Evolutionary conservation across 345 rosid genomes (phyloP), one percentile per base, ranked within the genome.

Genomic region (Abelmoschus esculentus): DNA sequence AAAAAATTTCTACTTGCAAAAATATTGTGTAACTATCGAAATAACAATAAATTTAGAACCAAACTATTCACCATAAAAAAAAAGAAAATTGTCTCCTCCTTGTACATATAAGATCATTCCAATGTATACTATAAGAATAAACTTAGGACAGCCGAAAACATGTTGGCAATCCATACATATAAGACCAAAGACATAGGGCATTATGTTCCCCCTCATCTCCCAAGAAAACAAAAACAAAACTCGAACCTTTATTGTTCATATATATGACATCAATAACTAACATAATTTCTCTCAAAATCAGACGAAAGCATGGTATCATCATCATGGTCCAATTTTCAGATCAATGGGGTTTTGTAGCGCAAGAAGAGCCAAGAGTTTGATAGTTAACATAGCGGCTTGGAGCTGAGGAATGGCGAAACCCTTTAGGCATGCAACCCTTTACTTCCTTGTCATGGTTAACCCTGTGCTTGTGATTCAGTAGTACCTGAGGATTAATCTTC

Each of bases 331-430:
- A 38, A 6, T 6, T 44, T 66, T 10, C 6, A 5, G 60, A 18
- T 53, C 26, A 6, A 7, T 28, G 64, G 1, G 46, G 1, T 55
- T 14, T 46, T 0, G 69, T 66, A 9, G 80, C 76, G 66, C 93
- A 90, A 4, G 76, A 78, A 56, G 77, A 80, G 44, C 91, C 86
- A 70, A 91, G 84, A 22, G 97, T 84, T 46, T 83, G 83, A 58
- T 82, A 83, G 76, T 95, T 95, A 12, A 84, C 93, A 59, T 67
- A 88, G 77, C 99, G 90, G 72, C 97, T 91, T 0, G 99, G 99
- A 26, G 97, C 90, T 0, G 99, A 95, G 15, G 88, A 81, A 10
- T 73, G 96, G 70, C 81, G 71, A 3, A 67, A 66, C 73, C 96
- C 99, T 71, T 95, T 95, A 0, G 99, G 97, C 95, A 86, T 49